A percentile compares a stretch with the other conserved stretches of the same genome.
Conservation (phyloP, 2,329 filamentous ascomycete species). For the Magnaporthiopsis incrustans region DNA sequence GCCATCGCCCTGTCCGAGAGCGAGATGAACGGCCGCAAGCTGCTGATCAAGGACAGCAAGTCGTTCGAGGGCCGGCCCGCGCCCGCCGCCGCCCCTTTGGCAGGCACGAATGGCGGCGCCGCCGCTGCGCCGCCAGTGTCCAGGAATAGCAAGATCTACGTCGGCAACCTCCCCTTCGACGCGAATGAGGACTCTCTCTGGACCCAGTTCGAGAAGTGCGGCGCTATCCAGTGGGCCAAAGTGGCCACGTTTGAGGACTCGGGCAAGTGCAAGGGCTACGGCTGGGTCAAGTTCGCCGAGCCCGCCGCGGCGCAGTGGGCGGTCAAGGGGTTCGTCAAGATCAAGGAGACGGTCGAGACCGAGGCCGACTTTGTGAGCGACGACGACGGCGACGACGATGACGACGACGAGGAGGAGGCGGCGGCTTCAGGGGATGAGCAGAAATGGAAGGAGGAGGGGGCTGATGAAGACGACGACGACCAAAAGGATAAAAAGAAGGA, state of each 20-base stretch:
- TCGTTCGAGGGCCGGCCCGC: constrained; percentile 85
- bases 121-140: constrained; percentile 21
- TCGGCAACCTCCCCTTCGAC: constrained; percentile 82
- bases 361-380: constrained; percentile 51
- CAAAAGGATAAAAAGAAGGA: constrained; percentile 22
- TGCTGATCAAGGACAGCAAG: constrained; percentile 89
- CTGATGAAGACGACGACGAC: constrained; percentile 21
- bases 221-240: constrained; percentile 73
- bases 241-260: constrained; percentile 93
- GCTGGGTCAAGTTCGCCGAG: constrained; percentile 80
- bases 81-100: constrained; percentile 43
- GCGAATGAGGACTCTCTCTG: constrained; percentile 72
- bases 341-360: constrained; percentile 57
- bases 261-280: constrained; percentile 96
- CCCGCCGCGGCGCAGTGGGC: constrained; percentile 66
- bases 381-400: too few relatives aligned
- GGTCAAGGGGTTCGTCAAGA: constrained; percentile 72
- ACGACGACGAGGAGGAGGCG: too few relatives aligned
- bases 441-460: constrained; percentile 21
- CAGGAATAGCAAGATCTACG: constrained; percentile 63
- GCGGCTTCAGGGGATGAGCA: too few relatives aligned
- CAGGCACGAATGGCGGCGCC: constrained; percentile 16
- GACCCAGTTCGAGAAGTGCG: constrained; percentile 78
- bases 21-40: constrained; percentile 63
- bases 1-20: constrained; percentile 83